Base-by-base conservation (phyloP, 2,329 filamentous ascomycete species). In the Beauveria varroae region DNA sequence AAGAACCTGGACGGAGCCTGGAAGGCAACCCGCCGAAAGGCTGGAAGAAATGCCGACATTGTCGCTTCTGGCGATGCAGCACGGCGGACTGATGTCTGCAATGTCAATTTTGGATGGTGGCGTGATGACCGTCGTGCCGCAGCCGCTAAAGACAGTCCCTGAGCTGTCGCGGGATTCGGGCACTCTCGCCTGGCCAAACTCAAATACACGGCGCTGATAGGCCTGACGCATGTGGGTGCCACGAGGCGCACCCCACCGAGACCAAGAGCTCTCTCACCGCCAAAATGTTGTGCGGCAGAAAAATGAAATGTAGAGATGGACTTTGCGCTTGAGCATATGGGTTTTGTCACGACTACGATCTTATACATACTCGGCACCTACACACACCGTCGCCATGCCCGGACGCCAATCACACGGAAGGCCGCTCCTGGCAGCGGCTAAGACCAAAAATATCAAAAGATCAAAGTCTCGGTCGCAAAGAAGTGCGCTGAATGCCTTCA, bases 391-490 rank as follows among this genome's bases (percentile, higher is more conserved):
- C 8, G 73, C 61, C 44, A 85, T 86, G 83, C 78, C 81, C 22
- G 83, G 83, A 70, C 78, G 83, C 65, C 83, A 86, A 74, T 75
- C 83, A 50, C 82, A 86, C 69, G 83, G 83, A 40, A 73, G 82
- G 66, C 72, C 82, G 22, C 71, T 85, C 24, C 70, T 81, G 65
- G 71, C 76, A 12, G 69, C 68, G 44, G 68, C 72, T 50, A 71
- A 75, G 52, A 66, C 70, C 51, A 76, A 72, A 64, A 65, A 63
- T 63, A 64, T 66, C 63, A 76, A 78, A 61, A 77, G 79, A 62
- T 81, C 79, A 43, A 83, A 81, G 64, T 72, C 78, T n/a, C 76
- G 73, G 61, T 73, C 79, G 55, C 75, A 76, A 64, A 78, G 78
- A 66, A 81, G 78, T 63, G 81, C 80, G 2, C 75, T 85, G 61